Evolutionary conservation across 805 yeast species (phyloP).

Genomic region (Debaryomyces maramus): DNA sequence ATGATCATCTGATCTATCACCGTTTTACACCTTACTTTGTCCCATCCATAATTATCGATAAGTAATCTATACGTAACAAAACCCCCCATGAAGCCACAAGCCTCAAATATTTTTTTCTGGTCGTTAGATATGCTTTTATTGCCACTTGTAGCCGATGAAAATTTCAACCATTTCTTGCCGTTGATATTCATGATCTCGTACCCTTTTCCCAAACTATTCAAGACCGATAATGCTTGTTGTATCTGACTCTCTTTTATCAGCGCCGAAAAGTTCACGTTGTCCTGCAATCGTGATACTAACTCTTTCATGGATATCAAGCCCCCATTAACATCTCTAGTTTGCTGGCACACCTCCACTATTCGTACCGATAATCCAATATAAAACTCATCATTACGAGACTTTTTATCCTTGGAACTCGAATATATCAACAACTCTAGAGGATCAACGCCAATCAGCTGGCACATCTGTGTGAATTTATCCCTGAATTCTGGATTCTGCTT

Average conservation of each 20-base stretch:
- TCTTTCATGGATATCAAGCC: slow-evolving; percentile 68
- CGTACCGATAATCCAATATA: slow-evolving; percentile 69
- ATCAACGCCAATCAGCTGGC: slow-evolving; percentile 80
- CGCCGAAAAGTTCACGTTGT: slow-evolving; percentile 29
- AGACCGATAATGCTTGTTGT: slow-evolving; percentile 50
- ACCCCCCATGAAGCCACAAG: slow-evolving; percentile 74
- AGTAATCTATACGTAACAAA: slow-evolving; percentile 64
- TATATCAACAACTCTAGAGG: slow-evolving; percentile 51
- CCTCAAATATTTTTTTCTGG: slow-evolving; percentile 67
- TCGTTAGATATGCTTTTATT: slow-evolving; percentile 46
- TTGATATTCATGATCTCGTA: slow-evolving; percentile 62
- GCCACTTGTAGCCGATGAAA: slow-evolving; percentile 27
- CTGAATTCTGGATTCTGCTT: slow-evolving; percentile 63
- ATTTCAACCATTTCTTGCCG: slow-evolving; percentile 51
- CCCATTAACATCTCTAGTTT: slow-evolving; percentile 73
- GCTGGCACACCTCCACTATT: slow-evolving; percentile 72
- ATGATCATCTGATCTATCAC: slow-evolving; percentile 78
- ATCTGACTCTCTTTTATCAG: slow-evolving; percentile 52
- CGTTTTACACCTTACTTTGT: slow-evolving; percentile 53
- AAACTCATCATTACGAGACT: slow-evolving; percentile 49
- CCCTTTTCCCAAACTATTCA: slow-evolving; percentile 68
- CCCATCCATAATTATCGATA: slow-evolving; percentile 79
- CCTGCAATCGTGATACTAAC: slow-evolving; percentile 28
- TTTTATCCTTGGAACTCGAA: slow-evolving; percentile 29
- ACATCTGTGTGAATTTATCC: slow-evolving; percentile 70